Base-by-base conservation (phyloP, 1,284 basidiomycete genomes). In the Cryptococcus jaspeensis region DNA sequence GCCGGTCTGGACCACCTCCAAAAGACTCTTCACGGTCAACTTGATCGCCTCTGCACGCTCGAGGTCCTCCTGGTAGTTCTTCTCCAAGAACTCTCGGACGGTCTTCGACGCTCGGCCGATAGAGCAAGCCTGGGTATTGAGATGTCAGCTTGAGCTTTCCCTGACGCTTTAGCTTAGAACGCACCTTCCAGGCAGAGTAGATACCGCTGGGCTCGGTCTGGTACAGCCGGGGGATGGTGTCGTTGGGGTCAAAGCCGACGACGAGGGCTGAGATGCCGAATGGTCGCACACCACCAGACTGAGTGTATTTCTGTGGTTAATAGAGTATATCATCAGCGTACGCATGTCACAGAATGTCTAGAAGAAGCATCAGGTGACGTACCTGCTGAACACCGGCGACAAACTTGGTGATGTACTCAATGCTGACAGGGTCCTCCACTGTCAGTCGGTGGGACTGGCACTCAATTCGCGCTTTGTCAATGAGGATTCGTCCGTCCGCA, bases 1-100 rank as follows among this genome's bases (percentile, higher is more conserved):
- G 23, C 96, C 96, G 1, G 96, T 98, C 80, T 99, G 96, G 2
- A 99, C 96, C 28, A 99, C 95, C 75, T 99, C 96, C 25, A 99
- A 82, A 70, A 99, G 80, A 73, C 89, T 92, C 82, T 98, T 99
- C 68, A 99, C 85, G 0, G 96, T 91, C 40, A 99, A 81, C 77
- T 98, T 98, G 79, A 99, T 90, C 49, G 89, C 86, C 58, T 94
- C 91, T 40, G 93, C 92, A 59, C 90, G 84, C 13, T 84, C 82
- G 80, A 97, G 83, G 64, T 90, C 90, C 63, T 97, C 93, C 66
- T 88, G 91, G 80, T 96, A 91, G 72, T 98, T 97, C 84, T 99
- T 99, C 79, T 99, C 96, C 57, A 99, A 78, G 79, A 99, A 99
- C 75, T 99, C 96, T 54, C 95, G 87, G 12, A 99, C 96, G 5